phyloP scores from a whole-genome alignment of 2,329 filamentous ascomycete species.

The Fusarium compactum region DNA sequence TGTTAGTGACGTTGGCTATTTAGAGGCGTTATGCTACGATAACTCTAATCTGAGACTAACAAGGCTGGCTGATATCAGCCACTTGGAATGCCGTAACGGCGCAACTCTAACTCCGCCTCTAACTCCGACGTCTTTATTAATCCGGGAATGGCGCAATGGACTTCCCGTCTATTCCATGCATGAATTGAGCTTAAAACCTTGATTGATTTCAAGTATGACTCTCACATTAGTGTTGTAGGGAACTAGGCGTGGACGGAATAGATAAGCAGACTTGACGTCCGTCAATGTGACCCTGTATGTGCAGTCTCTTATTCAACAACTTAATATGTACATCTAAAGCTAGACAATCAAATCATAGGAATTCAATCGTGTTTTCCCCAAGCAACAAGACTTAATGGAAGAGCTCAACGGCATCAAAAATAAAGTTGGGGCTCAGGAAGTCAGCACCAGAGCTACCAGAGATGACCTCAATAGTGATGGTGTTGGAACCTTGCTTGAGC shows the following conservation, averaged over 20 bases:
- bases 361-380: background rate
- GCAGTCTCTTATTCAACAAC: conserved; percentile 20
- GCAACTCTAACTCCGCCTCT: background rate
- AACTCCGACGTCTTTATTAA: background rate
- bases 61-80: conserved; percentile 44
- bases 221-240: background rate
- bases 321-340: conserved; percentile 44
- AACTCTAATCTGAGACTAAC: conserved; percentile 15
- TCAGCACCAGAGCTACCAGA: conserved; percentile 68
- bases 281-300: conserved; percentile 7
- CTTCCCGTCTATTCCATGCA: background rate
- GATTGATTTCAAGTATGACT: background rate
- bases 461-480: conserved; percentile 69
- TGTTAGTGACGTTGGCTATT: conserved; percentile 23
- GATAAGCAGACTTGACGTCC: background rate
- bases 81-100: conserved; percentile 3
- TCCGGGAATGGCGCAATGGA: background rate
- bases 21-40: background rate
- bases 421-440: conserved; percentile 69
- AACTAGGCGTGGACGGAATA: too few species aligned
- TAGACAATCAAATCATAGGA: background rate
- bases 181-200: background rate
- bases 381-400: conserved; percentile 34
- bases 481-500: conserved; percentile 70
- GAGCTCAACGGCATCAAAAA: conserved; percentile 48